These are phyloP conservation scores for Xylaria polymorpha DNA, from an alignment of 2,329 filamentous ascomycete species.

Conservation along the genomic window DNA sequence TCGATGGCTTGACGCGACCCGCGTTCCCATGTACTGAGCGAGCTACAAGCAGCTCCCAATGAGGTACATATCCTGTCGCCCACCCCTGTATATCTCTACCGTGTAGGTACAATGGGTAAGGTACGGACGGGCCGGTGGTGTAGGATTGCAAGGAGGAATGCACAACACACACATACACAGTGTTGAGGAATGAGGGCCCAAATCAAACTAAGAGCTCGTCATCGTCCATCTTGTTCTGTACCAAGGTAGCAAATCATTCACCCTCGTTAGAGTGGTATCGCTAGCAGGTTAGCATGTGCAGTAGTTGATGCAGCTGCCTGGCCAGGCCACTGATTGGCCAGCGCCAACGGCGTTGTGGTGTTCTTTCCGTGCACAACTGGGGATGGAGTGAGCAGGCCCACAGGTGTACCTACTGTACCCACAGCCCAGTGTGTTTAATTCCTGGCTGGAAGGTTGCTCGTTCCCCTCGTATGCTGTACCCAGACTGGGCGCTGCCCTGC, in stretches of 20 bases:
- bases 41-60: neutral
- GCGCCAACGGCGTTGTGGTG: slow-evolving; percentile 26
- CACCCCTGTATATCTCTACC: neutral
- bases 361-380: slow-evolving; percentile 23
- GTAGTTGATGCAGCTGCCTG: slow-evolving; percentile 31
- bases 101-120: slow-evolving; percentile 13
- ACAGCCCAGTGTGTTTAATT: slow-evolving; percentile 17
- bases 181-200: slow-evolving; percentile 28
- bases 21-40: neutral
- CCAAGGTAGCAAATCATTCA: slow-evolving; percentile 33
- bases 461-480: slow-evolving; percentile 10
- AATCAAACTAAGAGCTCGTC: slow-evolving; percentile 8
- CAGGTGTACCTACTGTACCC: slow-evolving; percentile 18
- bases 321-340: slow-evolving; percentile 26
- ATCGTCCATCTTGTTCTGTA: slow-evolving; percentile 31
- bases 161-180: slow-evolving; percentile 26
- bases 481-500: too few species aligned
- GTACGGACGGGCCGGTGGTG: slow-evolving; percentile 4
- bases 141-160: slow-evolving; percentile 18
- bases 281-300: slow-evolving; percentile 37
- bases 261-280: slow-evolving; percentile 34
- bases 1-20: neutral
- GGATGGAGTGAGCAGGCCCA: neutral
- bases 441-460: slow-evolving; percentile 12
- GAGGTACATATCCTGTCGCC: neutral